phyloP scores from a whole-genome alignment of 1,284 basidiomycete species.

The Peniophora sp. region DNA sequence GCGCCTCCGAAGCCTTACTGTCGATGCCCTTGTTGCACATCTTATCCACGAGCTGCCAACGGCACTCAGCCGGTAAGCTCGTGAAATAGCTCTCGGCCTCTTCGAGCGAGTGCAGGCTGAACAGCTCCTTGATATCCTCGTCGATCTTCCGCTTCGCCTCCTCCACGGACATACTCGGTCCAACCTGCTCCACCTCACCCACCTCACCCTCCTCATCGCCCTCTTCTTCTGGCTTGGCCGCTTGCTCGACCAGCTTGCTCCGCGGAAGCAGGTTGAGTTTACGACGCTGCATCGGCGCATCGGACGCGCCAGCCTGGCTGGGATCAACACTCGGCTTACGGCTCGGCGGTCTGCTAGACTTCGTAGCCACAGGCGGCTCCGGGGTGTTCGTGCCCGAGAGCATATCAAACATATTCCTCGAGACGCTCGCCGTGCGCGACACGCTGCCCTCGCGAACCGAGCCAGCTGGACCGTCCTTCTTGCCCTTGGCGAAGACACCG shows the following conservation, averaged over 20 bases:
- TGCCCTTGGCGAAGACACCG: conserved; percentile 24
- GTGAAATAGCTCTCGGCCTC: conserved; percentile 84
- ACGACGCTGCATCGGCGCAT: conserved; percentile 51
- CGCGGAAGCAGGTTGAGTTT: conserved; percentile 65
- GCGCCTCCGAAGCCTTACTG: conserved; percentile 75
- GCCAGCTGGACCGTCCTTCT: conserved; percentile 38
- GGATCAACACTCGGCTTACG: conserved; percentile 45
- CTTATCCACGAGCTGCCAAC: conserved; percentile 63
- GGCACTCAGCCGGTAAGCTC: conserved; percentile 57
- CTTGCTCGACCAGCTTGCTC: conserved; percentile 35
- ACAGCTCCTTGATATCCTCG: conserved; percentile 72
- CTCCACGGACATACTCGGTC: conserved; percentile 55
- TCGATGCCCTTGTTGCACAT: conserved; percentile 64
- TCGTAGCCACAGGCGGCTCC: conserved; percentile 43
- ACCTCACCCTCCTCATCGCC: conserved; percentile 38
- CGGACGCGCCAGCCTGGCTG: conserved; percentile 23
- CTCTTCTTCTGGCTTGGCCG: conserved; percentile 40
- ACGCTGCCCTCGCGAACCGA: conserved; percentile 54
- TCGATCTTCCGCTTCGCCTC: conserved; percentile 73
- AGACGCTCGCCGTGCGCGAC: conserved; percentile 69
- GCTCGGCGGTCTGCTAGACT: conserved; percentile 38
- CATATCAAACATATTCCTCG: conserved; percentile 81
- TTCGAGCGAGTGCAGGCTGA: conserved; percentile 67
- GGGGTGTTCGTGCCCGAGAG: conserved; percentile 40
- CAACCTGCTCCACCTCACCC: conserved; percentile 5